Percentiles rank a stretch among this genome's conserved stretches.
Evolutionary conservation across 208 protist genomes (phyloP).

Genomic region (Leishmania turanica): DNA sequence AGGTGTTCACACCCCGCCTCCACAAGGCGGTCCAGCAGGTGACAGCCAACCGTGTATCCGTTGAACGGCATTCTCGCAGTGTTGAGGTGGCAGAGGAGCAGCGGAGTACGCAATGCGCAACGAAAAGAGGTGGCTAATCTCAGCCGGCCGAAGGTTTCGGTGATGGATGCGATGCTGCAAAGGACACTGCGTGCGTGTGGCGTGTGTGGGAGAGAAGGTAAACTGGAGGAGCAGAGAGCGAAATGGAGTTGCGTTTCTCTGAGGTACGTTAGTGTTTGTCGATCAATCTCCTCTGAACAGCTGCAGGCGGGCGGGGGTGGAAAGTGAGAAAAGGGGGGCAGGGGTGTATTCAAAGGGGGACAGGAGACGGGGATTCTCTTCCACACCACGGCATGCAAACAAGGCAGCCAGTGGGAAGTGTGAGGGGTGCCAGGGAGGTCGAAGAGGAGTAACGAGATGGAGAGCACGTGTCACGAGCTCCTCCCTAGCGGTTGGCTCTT

Average conservation of each 20-base stretch:
- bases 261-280: background rate
- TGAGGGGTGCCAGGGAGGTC: too few relatives aligned
- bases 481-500: too few relatives aligned
- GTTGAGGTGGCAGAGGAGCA: background rate
- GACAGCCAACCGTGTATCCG: conserved; percentile 59
- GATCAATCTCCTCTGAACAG: background rate
- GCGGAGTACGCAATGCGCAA: background rate
- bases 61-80: conserved; percentile 38
- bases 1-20: conserved; percentile 54
- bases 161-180: background rate
- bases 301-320: too few relatives aligned
- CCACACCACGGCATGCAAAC: too few relatives aligned
- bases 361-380: too few relatives aligned
- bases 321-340: background rate
- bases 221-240: background rate
- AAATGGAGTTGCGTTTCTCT: background rate
- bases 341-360: too few relatives aligned
- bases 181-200: background rate
- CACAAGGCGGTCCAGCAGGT: conserved; percentile 52
- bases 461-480: too few relatives aligned
- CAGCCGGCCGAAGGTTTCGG: background rate
- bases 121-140: background rate
- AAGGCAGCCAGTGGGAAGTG: too few relatives aligned
- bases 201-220: background rate
- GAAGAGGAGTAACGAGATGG: too few relatives aligned